These are phyloP conservation scores for Xylariaceae sp. DNA, from an alignment of 2,329 filamentous ascomycete genomes.

Conservation along the genomic window DNA sequence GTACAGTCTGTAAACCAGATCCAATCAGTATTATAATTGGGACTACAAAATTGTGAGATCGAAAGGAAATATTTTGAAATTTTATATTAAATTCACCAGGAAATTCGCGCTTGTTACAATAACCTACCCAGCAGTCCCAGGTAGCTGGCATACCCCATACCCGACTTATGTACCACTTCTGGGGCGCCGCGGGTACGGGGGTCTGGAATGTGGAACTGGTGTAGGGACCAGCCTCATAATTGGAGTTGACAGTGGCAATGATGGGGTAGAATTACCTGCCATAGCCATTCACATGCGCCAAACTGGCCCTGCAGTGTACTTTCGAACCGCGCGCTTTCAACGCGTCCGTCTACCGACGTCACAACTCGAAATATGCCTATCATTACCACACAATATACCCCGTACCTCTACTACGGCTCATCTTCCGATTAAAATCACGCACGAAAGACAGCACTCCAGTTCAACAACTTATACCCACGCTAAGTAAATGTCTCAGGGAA, in stretches of 20 bases:
- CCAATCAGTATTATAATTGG: too few relatives aligned
- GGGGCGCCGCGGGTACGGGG: too few relatives aligned
- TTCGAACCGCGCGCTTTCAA: conserved; percentile 25
- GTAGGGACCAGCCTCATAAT: background rate
- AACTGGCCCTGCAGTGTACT: background rate
- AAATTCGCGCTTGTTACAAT: too few relatives aligned
- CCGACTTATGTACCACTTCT: too few relatives aligned
- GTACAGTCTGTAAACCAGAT: too few relatives aligned
- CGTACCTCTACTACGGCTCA: background rate
- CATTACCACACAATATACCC: background rate
- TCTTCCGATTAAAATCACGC: conserved; percentile 14
- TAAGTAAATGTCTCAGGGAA: conserved; percentile 6
- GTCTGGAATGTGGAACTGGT: background rate
- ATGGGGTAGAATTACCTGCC: background rate
- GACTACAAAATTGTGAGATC: too few relatives aligned
- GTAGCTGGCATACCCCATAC: too few relatives aligned
- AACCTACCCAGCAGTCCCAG: too few relatives aligned
- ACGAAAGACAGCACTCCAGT: background rate
- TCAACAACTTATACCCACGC: background rate
- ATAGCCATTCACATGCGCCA: conserved; percentile 21
- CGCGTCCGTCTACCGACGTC: conserved; percentile 23
- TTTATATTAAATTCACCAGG: too few relatives aligned
- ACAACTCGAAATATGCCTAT: conserved; percentile 2
- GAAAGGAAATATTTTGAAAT: too few relatives aligned
- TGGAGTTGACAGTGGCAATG: conserved; percentile 4